These are phyloP conservation scores for Agarophyton chilense DNA, from an alignment of 23 red algal genomes.

Conservation along the genomic window DNA sequence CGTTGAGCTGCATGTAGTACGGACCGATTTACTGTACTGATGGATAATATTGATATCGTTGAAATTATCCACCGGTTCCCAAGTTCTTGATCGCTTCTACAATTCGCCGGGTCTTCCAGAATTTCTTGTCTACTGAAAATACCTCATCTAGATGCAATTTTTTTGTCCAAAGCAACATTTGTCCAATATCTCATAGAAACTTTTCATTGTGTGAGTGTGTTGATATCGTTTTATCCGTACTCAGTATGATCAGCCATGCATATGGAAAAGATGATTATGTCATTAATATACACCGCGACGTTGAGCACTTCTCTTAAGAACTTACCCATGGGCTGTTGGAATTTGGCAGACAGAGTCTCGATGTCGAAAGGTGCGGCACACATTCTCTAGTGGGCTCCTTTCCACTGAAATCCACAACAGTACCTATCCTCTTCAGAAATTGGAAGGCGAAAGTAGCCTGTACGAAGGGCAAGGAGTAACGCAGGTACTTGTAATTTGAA, in stretches of 20 bases:
- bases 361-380: background rate
- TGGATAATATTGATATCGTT: background rate
- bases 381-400: background rate
- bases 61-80: background rate
- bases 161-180: no score
- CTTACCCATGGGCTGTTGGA: constrained; percentile 12
- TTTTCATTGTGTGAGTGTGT: background rate
- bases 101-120: background rate
- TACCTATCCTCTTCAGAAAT: constrained; percentile 23
- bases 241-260: background rate
- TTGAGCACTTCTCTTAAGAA: background rate
- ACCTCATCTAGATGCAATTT: background rate
- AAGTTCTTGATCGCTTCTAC: no score
- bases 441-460: background rate
- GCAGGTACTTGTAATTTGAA: no score
- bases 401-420: background rate
- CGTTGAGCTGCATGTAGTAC: background rate
- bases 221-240: background rate
- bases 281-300: background rate
- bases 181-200: background rate
- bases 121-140: background rate
- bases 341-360: constrained; percentile 8
- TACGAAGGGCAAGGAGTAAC: no score
- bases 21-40: background rate
- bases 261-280: background rate